These are phyloP conservation scores for Malassezia pachydermatis DNA, from an alignment of 1,284 basidiomycete species.

Conservation along the genomic window DNA sequence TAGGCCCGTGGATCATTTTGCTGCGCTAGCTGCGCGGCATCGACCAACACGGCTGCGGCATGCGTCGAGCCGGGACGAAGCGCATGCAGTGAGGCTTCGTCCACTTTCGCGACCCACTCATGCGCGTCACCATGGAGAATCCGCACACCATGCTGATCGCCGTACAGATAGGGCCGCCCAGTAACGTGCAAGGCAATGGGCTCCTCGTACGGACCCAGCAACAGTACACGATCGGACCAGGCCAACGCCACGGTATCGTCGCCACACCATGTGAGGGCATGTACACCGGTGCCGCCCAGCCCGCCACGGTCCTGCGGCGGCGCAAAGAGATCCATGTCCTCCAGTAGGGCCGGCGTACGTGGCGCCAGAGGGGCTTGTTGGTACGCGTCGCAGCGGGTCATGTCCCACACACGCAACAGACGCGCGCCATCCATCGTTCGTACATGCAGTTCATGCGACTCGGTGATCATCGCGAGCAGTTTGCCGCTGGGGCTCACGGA, in stretches of 20 bases:
- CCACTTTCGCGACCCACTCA: conserved; percentile 82
- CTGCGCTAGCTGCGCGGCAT: conserved; percentile 78
- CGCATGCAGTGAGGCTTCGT: conserved; percentile 24
- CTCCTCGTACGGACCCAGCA: conserved; percentile 86
- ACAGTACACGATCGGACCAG: conserved; percentile 67
- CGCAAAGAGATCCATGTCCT: conserved; percentile 9
- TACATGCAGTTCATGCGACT: conserved; percentile 68
- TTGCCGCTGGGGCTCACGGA: conserved; percentile 86
- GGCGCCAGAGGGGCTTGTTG: background rate
- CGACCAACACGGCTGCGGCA: conserved; percentile 79
- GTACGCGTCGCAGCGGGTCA: conserved; percentile 27
- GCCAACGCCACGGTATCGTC: conserved; percentile 84
- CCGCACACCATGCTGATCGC: conserved; percentile 77
- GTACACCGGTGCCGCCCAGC: conserved; percentile 30
- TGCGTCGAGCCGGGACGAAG: conserved; percentile 86
- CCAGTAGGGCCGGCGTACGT: conserved; percentile 18
- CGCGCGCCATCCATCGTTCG: conserved; percentile 84
- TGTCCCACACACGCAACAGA: conserved; percentile 69
- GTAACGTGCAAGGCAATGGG: conserved; percentile 73
- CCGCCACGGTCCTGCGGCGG: conserved; percentile 18
- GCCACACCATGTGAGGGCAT: conserved; percentile 75
- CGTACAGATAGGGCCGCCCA: conserved; percentile 65
- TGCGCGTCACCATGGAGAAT: conserved; percentile 68
- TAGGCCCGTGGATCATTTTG: conserved; percentile 77
- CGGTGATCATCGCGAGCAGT: conserved; percentile 72